Evolutionary conservation across 148 eudicot species (phyloP).

Genomic region (Agrostemma githago): DNA sequence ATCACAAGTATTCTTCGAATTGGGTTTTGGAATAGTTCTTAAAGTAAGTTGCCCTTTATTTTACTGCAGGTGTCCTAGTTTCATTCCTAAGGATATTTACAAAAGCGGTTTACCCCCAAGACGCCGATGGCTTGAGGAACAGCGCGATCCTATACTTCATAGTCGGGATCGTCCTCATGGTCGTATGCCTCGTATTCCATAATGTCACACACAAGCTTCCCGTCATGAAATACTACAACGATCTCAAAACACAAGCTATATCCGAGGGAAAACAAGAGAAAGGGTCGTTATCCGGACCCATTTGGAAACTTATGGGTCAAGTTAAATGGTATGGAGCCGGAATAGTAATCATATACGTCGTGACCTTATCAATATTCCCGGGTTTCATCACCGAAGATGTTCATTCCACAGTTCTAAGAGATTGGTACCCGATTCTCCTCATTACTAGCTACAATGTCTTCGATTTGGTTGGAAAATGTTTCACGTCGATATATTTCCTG

Average conservation of each 20-base stretch:
- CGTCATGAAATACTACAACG: constrained; percentile 69
- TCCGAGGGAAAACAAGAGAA: constrained; percentile 54
- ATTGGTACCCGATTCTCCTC: constrained; percentile 84
- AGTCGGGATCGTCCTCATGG: constrained; percentile 68
- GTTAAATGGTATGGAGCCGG: constrained; percentile 79
- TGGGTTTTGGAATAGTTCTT: background rate
- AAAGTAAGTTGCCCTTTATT: background rate
- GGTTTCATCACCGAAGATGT: constrained; percentile 94
- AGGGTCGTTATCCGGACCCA: constrained; percentile 42
- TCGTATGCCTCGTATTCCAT: constrained; percentile 62
- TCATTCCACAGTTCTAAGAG: constrained; percentile 59
- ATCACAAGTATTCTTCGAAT: background rate
- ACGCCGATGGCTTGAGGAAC: constrained; percentile 57
- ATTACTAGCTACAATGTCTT: constrained; percentile 72
- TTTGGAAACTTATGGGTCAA: constrained; percentile 65
- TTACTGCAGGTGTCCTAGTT: constrained; percentile 75
- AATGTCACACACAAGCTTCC: constrained; percentile 77
- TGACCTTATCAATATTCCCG: constrained; percentile 82
- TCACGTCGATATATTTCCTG: constrained; percentile 58
- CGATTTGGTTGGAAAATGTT: constrained; percentile 77
- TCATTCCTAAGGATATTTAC: constrained; percentile 74
- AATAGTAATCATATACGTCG: constrained; percentile 53
- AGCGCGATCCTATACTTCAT: constrained; percentile 87
- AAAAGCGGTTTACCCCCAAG: constrained; percentile 82
- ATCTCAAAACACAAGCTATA: constrained; percentile 56